phyloP scores from a whole-genome alignment of 2,329 filamentous ascomycete genomes.

The Aspergillaceae sp. region DNA sequence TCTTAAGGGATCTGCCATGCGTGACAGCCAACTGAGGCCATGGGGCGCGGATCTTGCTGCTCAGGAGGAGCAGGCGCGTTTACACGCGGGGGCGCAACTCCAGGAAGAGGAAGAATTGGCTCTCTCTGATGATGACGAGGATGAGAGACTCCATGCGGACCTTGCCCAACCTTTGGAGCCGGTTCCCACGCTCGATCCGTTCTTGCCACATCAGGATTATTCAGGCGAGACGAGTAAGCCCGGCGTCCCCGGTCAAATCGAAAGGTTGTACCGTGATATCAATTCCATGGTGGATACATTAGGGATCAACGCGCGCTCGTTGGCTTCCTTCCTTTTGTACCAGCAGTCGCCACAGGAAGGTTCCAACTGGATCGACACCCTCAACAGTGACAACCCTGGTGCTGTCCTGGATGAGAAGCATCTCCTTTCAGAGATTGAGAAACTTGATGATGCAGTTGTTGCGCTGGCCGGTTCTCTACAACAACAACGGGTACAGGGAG shows the following conservation, averaged over 20 bases:
- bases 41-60: conserved; percentile 14
- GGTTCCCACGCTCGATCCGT: conserved; percentile 39
- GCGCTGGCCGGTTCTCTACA: conserved; percentile 58
- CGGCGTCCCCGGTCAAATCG: conserved; percentile 43
- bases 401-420: conserved; percentile 65
- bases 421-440: conserved; percentile 66
- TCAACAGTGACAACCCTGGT: conserved; percentile 45
- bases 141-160: conserved; percentile 39
- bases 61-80: conserved; percentile 21
- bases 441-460: conserved; percentile 57
- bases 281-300: conserved; percentile 86
- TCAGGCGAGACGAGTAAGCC: conserved; percentile 36
- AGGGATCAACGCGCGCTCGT: conserved; percentile 69
- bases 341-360: conserved; percentile 36
- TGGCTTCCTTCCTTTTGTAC: conserved; percentile 48
- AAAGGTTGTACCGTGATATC: conserved; percentile 43
- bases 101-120: conserved; percentile 26
- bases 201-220: conserved; percentile 41
- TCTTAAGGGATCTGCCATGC: conserved; percentile 24
- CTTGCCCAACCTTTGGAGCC: conserved; percentile 36
- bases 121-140: conserved; percentile 41
- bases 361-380: conserved; percentile 36
- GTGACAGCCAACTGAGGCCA: conserved; percentile 16
- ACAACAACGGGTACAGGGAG: conserved; percentile 57
- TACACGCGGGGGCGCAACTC: conserved; percentile 24